Base-by-base conservation (phyloP, 2,329 filamentous ascomycete genomes). In the Dothiorella sarmentorum region DNA sequence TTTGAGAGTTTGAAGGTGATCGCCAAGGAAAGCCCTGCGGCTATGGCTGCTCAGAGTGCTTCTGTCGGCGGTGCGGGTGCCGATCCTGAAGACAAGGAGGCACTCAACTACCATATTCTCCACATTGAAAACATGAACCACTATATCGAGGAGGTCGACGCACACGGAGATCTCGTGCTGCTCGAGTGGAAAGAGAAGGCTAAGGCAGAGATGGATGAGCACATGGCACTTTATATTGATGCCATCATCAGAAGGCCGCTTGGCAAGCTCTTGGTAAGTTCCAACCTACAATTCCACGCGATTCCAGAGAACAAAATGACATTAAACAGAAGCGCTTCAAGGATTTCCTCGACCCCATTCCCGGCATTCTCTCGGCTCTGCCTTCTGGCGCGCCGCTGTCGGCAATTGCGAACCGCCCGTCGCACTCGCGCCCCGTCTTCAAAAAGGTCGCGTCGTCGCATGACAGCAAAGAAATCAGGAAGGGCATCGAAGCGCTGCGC, bases 81-180 rank as follows among this genome's bases (percentile, higher is more conserved):
- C 15, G 87, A 89, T 66, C 82, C 84, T 1, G 94, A 97, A 72
- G 94, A 97, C 70, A 97, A 99, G 75, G 92, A 97, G 73, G 90
- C 91, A 4, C 83, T 99, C 61, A 97, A 97, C 76, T 96, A 96
- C 76, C 92, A 97, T 73, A 96, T 99, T 67, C 82, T 97, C 31
- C 82, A 97, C 56, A 97, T 99, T 65, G 93, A 99, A 74, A 99
- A 99, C 73, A 97, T 97, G 91, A 95, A 97, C 69, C 91, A 96
- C 74, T 97, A 96, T 75, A 80, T 94, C 10, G 92, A 97, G 71
- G 92, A 97, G 72, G 88, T 96, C 7, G 90, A 96, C 64, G 77
- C 87, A 15, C 82, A 85, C 17, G 82, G 83, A 35, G 85, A 94
- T 62, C 82, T 88, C 7, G 85, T 96, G 0, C 81, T 97, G 4